Evolutionary conservation across 495 filamentous ascomycete species (phyloP).

Genomic region (Usnea hakonensis): DNA sequence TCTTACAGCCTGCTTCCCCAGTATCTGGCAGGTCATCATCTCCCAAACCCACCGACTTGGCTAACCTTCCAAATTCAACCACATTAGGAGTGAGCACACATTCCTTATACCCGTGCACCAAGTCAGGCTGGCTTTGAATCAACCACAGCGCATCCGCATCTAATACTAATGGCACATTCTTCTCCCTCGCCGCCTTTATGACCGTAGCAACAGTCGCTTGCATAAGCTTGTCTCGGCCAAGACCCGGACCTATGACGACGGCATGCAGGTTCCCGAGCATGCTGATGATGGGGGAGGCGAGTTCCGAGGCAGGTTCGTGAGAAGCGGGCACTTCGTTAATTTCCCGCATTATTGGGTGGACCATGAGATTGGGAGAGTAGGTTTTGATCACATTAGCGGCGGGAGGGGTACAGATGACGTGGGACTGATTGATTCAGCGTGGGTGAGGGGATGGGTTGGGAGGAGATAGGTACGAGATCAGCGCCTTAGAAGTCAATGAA

Average conservation of each 20-base stretch:
- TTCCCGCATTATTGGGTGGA: constrained; percentile 91
- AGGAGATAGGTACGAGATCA: constrained; percentile 56
- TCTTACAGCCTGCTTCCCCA: constrained; percentile 48
- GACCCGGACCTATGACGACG: constrained; percentile 88
- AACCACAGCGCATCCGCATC: constrained; percentile 86
- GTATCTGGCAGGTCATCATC: constrained; percentile 36
- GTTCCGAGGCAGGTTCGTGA: constrained; percentile 38
- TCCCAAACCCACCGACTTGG: constrained; percentile 60
- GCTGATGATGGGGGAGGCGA: constrained; percentile 64
- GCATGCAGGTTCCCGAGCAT: constrained; percentile 83
- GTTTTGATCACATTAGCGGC: constrained; percentile 89
- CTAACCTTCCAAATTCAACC: constrained; percentile 80
- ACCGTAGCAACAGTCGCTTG: constrained; percentile 76
- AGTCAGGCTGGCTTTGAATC: constrained; percentile 62
- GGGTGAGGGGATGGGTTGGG: constrained; percentile 10
- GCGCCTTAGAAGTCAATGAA: constrained; percentile 43
- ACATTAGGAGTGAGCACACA: constrained; percentile 94
- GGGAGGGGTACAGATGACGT: constrained; percentile 89
- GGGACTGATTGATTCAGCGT: constrained; percentile 51
- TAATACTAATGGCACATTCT: constrained; percentile 71
- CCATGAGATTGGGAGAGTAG: constrained; percentile 98
- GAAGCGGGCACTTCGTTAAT: constrained; percentile 37
- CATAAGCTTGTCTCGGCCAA: constrained; percentile 84
- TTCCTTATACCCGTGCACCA: constrained; percentile 70
- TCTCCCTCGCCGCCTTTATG: constrained; percentile 68